A percentile compares a stretch with the other conserved stretches of the same genome.
phyloP scores from a whole-genome alignment of 2,329 filamentous ascomycete species.

The Verticillium nonalfalfae region DNA sequence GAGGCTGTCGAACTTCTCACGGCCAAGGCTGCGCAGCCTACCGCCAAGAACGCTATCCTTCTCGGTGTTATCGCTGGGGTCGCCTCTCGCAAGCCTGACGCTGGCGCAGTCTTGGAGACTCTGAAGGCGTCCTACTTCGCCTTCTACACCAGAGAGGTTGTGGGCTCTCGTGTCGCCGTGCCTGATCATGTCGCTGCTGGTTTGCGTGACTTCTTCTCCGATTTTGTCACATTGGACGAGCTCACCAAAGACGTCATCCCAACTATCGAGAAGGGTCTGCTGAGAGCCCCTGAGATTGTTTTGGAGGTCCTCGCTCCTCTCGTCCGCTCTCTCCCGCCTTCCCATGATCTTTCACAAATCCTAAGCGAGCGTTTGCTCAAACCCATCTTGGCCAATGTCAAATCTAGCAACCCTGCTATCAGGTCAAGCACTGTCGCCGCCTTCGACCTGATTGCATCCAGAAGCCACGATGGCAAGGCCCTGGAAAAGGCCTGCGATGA shows the following conservation, averaged over 20 bases:
- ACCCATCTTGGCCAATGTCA: constrained; percentile 81
- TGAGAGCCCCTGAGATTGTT: constrained; percentile 86
- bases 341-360: constrained; percentile 71
- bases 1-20: constrained; percentile 62
- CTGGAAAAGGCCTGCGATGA: constrained; percentile 70
- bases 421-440: constrained; percentile 69
- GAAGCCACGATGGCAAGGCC: constrained; percentile 48
- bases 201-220: constrained; percentile 74
- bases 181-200: constrained; percentile 66
- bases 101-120: constrained; percentile 55
- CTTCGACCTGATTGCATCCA: constrained; percentile 63
- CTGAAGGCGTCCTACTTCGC: constrained; percentile 68
- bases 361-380: constrained; percentile 72
- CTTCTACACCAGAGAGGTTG: constrained; percentile 80
- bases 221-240: constrained; percentile 69
- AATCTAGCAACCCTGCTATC: constrained; percentile 77
- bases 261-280: constrained; percentile 77
- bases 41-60: constrained; percentile 66
- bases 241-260: constrained; percentile 71
- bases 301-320: constrained; percentile 73
- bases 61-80: constrained; percentile 86
- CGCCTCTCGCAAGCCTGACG: constrained; percentile 61
- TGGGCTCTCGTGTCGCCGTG: constrained; percentile 69
- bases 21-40: constrained; percentile 57
- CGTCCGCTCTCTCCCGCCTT: constrained; percentile 59